Evolutionary conservation across 2,329 filamentous ascomycete genomes (phyloP), one percentile per base, ranked within the genome.

Genomic region (Cladophialophora exuberans): DNA sequence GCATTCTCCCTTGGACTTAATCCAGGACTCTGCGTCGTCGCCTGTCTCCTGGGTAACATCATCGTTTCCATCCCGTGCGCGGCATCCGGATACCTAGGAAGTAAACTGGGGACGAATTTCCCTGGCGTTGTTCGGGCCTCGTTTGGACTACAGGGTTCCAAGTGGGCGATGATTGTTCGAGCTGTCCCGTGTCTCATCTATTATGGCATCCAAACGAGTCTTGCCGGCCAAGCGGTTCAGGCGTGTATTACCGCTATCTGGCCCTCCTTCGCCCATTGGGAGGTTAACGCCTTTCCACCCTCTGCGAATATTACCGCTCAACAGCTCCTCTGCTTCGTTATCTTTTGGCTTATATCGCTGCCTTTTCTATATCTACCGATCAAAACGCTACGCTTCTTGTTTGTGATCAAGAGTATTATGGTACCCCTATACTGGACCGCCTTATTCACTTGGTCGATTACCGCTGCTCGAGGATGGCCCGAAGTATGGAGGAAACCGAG

Each of bases 251-350:
- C 64, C 1, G 67, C 71, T 7, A 73, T 76, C 58, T 78, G 74
- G 73, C 74, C 75, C 4, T 72, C 70, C 17, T 79, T 75, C 53
- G 63, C 69, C 9, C 15, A 78, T 73, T 47, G 84, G 9, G 71
- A 74, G 1, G 72, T 56, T 69, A 85, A 85, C 61, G 68, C 72
- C 25, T 74, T 85, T 6, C 76, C 81, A 0, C 70, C 67, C 1
- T 72, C 66, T 2, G 74, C 78, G 25, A 82, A 82, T 18, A 82
- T 84, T 35, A 80, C 77, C 2, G 81, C 78, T 1, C 75, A 81
- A 54, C 78, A 79, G 11, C 75, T 86, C 73, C 65, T 82, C 15
- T 75, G 74, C 28, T 82, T 82, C 61, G 78, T 85, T 55, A 62
- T 85, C n/a, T 83, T 82, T 64, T 83, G 79, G 79, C 54, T 71